These are phyloP conservation scores for Exophiala phaeomuriformis DNA, from an alignment of 2,329 filamentous ascomycete genomes.

Conservation along the genomic window DNA sequence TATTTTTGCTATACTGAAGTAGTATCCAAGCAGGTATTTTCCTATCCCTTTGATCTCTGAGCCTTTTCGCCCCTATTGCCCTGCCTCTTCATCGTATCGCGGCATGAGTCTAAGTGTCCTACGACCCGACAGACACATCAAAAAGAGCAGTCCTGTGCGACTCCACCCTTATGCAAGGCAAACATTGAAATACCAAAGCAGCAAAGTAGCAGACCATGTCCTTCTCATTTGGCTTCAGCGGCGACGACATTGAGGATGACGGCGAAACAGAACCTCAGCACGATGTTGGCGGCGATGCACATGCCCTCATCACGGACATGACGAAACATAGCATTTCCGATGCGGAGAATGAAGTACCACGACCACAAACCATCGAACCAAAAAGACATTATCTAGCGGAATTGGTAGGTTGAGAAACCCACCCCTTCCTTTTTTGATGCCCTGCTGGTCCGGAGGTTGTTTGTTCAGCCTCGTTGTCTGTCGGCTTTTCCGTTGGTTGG, in stretches of 20 bases:
- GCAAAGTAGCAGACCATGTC: conserved; percentile 14
- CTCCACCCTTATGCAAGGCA: background rate
- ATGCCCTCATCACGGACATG: conserved; percentile 4
- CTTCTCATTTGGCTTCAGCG: conserved; percentile 54
- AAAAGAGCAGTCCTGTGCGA: background rate
- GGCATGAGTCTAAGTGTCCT: no score
- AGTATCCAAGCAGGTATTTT: background rate
- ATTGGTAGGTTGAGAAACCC: conserved; percentile 37
- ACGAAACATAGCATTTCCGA: conserved; percentile 10
- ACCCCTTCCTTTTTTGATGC: background rate
- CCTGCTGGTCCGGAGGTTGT: background rate
- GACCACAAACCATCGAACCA: conserved; percentile 30
- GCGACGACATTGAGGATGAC: conserved; percentile 51
- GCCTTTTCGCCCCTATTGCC: background rate
- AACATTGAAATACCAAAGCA: background rate
- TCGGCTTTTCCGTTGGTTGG: no score
- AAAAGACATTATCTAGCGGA: conserved; percentile 41
- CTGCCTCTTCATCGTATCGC: background rate
- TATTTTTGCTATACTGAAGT: background rate
- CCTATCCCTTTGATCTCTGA: background rate
- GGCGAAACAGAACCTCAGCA: conserved; percentile 25
- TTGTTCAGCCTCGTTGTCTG: background rate
- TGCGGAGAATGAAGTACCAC: conserved; percentile 4
- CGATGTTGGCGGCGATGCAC: conserved; percentile 1
- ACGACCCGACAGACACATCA: no score